Evolutionary conservation across 176 grass and related monocot species (phyloP).

Genomic region (Zoysia pacifica): DNA sequence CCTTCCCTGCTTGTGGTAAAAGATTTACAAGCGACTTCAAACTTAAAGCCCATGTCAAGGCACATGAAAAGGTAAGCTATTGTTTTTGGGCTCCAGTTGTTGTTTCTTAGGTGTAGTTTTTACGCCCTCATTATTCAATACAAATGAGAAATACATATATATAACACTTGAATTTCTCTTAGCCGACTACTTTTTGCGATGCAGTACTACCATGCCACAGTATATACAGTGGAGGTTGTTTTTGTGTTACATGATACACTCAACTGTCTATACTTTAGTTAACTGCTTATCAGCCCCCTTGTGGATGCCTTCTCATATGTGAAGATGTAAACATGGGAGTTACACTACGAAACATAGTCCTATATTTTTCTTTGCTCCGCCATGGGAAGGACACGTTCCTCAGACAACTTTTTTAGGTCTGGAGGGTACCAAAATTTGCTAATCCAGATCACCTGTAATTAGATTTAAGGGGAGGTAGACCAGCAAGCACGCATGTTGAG

Average conservation of each 20-base stretch:
- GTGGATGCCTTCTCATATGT: not conserved
- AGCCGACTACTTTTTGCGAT: not conserved
- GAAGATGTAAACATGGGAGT: not conserved
- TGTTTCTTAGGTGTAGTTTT: not conserved
- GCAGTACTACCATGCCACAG: not conserved
- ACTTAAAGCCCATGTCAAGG: slow-evolving; percentile 72
- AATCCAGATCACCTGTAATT: not conserved
- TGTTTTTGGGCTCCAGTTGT: not conserved
- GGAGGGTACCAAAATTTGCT: not conserved
- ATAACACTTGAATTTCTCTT: slow-evolving; percentile 8
- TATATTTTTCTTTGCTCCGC: not conserved
- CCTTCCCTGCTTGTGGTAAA: slow-evolving; percentile 80
- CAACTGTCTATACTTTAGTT: not conserved
- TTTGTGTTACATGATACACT: slow-evolving; percentile 1
- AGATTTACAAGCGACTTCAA: slow-evolving; percentile 85
- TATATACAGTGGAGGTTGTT: not conserved
- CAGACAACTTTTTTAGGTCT: not conserved
- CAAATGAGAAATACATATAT: slow-evolving; percentile 14
- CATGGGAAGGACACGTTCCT: not conserved
- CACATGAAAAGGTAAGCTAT: slow-evolving; percentile 72
- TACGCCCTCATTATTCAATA: not conserved
- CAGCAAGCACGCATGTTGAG: too few species aligned
- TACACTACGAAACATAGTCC: not conserved
- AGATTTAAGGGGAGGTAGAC: not conserved
- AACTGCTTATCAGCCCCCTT: not conserved